Percentiles rank a stretch among this genome's conserved stretches.
Evolutionary conservation across 2,329 filamentous ascomycete species (phyloP).

Genomic region (Fusarium ramigenum): DNA sequence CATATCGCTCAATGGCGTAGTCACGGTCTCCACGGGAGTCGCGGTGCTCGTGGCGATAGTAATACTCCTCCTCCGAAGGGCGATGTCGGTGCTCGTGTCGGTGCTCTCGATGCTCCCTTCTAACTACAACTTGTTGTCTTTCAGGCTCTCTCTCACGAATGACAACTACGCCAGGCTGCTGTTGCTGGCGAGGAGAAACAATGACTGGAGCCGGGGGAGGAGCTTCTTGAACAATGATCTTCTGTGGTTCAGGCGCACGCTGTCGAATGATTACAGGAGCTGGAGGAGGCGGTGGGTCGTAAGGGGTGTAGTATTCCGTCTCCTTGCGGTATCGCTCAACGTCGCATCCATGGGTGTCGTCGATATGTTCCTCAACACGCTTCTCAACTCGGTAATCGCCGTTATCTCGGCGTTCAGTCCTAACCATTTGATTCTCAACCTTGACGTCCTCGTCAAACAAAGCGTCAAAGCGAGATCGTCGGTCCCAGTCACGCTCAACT

Average conservation of each 20-base stretch:
- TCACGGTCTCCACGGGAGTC: conserved; percentile 52
- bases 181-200: conserved; percentile 55
- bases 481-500: conserved; percentile 57
- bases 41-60: conserved; percentile 59
- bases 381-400: conserved; percentile 59
- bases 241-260: conserved; percentile 63
- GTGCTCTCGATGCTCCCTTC: conserved; percentile 45
- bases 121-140: conserved; percentile 46
- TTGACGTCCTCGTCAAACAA: conserved; percentile 61
- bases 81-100: conserved; percentile 16
- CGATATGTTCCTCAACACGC: conserved; percentile 60
- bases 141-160: conserved; percentile 55
- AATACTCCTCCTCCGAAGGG: conserved; percentile 58
- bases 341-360: conserved; percentile 58
- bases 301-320: conserved; percentile 68
- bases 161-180: conserved; percentile 57
- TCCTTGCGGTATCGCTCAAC: conserved; percentile 69
- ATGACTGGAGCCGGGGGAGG: conserved; percentile 62
- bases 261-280: conserved; percentile 66
- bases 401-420: conserved; percentile 58
- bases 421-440: conserved; percentile 59
- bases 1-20: conserved; percentile 49
- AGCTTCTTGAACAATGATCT: conserved; percentile 69
- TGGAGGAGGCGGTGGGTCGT: conserved; percentile 56
- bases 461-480: conserved; percentile 52